phyloP scores from a whole-genome alignment of 2,329 filamentous ascomycete species.

The Penicillium sp. region DNA sequence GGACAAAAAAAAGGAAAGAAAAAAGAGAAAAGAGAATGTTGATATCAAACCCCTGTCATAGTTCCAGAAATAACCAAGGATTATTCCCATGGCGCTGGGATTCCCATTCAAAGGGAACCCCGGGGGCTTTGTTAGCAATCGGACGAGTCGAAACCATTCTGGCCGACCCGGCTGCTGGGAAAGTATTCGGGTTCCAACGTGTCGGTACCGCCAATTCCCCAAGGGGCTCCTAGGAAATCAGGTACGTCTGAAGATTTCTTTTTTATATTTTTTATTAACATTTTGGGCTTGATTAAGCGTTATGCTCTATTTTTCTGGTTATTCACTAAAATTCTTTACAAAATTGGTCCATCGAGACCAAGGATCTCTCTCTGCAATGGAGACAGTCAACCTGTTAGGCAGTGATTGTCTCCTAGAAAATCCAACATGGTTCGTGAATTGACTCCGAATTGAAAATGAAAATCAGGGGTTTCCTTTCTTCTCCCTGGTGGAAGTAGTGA shows the following conservation, averaged over 20 bases:
- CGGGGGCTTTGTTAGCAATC: constrained; percentile 14
- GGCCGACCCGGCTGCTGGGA: constrained; percentile 22
- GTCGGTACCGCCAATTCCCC: constrained; percentile 23
- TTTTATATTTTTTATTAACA: neutral
- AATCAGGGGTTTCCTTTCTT: neutral
- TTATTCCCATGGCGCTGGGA: constrained; percentile 17
- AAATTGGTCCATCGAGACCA: too few relatives aligned
- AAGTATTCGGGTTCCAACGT: constrained; percentile 20
- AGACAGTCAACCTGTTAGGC: neutral
- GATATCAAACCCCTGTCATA: constrained; percentile 8
- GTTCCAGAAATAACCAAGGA: constrained; percentile 11
- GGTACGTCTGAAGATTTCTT: neutral
- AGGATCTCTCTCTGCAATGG: too few relatives aligned
- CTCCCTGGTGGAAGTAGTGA: neutral
- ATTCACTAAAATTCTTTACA: too few relatives aligned
- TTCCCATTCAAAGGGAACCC: constrained; percentile 16
- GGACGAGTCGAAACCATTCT: constrained; percentile 18
- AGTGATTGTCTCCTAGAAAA: neutral
- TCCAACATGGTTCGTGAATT: neutral
- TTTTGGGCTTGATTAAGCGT: too few relatives aligned
- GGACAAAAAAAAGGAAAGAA: too few relatives aligned
- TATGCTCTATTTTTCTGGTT: too few relatives aligned
- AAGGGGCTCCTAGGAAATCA: constrained; percentile 1
- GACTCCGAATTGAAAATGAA: neutral
- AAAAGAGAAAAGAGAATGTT: neutral